Base-by-base conservation (phyloP, 192 early-diverging fungal genomes). In the Lobosporangium transversale region DNA sequence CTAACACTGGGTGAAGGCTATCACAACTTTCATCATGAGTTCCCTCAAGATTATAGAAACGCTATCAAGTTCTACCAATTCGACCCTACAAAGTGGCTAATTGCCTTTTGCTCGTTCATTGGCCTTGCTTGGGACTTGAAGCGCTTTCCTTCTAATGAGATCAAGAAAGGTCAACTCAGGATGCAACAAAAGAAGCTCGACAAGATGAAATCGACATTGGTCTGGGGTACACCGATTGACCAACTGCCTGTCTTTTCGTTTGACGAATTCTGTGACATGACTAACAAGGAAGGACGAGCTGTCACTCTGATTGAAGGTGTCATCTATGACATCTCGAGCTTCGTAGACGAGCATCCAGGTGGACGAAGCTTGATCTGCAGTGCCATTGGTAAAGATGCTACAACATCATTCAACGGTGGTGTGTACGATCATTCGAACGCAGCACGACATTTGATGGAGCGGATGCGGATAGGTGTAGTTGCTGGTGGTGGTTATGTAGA, bases 401-500 rank as follows among this genome's bases (percentile, higher is more conserved):
- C 95, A 9, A 84, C 81, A 17, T 83, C 92, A 2, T 97, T 97
- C 84, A 93, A 97, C 61, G 95, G 96, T 23, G 94, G 91, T 50
- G 85, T 97, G n/a, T 96, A 98, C 79, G 82, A 91, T 68, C 96
- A 98, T 76, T 87, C 90, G 70, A 97, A 95, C 61, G 94, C 92
- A 32, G 95, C 95, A 2, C 83, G 93, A 43, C 92, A 95, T 80
- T 79, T 97, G 55, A 79, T 94, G 85, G 85, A 88, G 17, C 83
- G 83, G 58, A 87, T 93, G 87, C 84, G 91, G 49, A 79, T 92
- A 44, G 90, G 85, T 66, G 85, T 85, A 36, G 64, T 85, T 32
- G 65, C 55, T 18, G 70, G 64, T 32, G 83, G 81, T 62, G 69
- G 64, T 32, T 66, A 68, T 32, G 69, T 67, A 24, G 69, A 68